Base-by-base conservation (phyloP, 1,284 basidiomycete genomes). In the Ceratobasidium sp. region DNA sequence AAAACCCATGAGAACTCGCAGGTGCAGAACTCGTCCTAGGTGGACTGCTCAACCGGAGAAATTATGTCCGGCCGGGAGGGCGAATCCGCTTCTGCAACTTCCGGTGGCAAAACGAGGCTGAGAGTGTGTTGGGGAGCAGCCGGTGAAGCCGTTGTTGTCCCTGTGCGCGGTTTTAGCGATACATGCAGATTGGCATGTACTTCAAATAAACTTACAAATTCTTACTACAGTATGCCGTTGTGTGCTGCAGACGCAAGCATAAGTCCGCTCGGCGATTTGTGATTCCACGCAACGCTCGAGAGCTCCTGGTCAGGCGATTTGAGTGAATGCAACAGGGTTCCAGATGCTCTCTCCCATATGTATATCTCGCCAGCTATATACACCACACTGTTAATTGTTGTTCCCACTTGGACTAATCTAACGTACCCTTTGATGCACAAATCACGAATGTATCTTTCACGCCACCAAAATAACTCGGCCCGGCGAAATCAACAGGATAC, bases 201-300 rank as follows among this genome's bases (percentile, higher is more conserved):
- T 11, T 28, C 9, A 38, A 59, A 58, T 59, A 18, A 7, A 70
- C 67, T 18, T 30, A 70, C 67, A 70, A 32, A 70, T 70, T 18
- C 67, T 43, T 2, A 70, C 67, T 46, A n/a, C n/a, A n/a, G n/a
- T n/a, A 49, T 70, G 3, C 67, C 67, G 30, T 70, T 55, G 32
- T 69, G 66, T n/a, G 66, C 66, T 32, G 66, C 66, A 13, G 66
- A 69, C n/a, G 55, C 67, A 55, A 70, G 58, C 66, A 58, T 70
- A 30, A 70, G 58, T n/a, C 52, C 66, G 41, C 66, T 58, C 28
- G 66, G 54, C 52, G 66, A 70, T 44, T 70, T 70, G 43, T 58
- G 66, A 44, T 70, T 70, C 66, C 66, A 70, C 16, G 66, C 66
- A 21, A 70, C 44, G 44, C 58, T 70, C 43, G 66, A 58, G 35